Evolutionary conservation across 345 rosid species (phyloP).

Genomic region (Citrus reticulata): DNA sequence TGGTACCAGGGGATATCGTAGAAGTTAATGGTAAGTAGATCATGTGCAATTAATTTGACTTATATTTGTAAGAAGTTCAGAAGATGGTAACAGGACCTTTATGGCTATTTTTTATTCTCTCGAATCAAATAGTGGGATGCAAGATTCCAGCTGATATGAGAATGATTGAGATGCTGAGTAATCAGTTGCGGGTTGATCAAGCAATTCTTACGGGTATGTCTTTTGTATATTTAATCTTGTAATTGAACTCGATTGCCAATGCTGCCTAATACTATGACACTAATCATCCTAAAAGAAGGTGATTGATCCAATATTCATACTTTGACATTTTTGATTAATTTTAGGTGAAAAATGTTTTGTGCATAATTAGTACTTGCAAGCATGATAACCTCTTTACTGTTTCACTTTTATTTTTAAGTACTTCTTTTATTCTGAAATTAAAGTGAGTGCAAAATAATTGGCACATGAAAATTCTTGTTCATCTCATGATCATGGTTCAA

Average conservation of each 20-base stretch:
- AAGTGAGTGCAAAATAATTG: neutral
- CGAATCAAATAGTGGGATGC: conserved; percentile 69
- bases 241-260: neutral
- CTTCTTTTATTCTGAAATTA: neutral
- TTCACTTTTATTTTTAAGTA: neutral
- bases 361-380: neutral
- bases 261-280: neutral
- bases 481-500: conserved; percentile 19
- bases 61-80: neutral
- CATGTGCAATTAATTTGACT: conserved; percentile 1
- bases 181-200: conserved; percentile 92
- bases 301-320: neutral
- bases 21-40: conserved; percentile 75
- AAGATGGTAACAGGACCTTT: conserved; percentile 5
- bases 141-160: conserved; percentile 99
- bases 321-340: neutral
- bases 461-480: neutral
- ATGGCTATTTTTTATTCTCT: neutral
- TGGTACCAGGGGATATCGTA: conserved; percentile 96
- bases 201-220: conserved; percentile 92
- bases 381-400: neutral
- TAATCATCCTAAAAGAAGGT: neutral
- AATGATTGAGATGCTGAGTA: conserved; percentile 89
- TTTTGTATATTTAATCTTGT: neutral
- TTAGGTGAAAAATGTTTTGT: neutral